Evolutionary conservation across 2,329 filamentous ascomycete species (phyloP), one percentile per base, ranked within the genome.

Genomic region (Neurospora sp.): DNA sequence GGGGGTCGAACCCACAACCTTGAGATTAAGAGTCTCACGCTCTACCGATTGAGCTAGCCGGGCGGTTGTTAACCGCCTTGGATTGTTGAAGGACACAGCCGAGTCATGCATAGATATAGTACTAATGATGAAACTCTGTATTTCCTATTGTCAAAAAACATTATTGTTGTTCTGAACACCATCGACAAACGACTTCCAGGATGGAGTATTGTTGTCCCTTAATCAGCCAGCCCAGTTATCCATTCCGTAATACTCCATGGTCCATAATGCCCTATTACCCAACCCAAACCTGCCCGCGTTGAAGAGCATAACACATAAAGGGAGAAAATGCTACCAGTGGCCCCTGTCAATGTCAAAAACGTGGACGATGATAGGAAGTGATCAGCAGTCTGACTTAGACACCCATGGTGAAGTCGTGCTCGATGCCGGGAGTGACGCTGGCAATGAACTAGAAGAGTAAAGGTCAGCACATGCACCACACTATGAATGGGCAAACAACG

Each of bases 401-500:
- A 6, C 93, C 92, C 93, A 97, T 97, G 0, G 95, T 98, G 80
- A 96, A 97, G 79, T 98, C 95, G 80, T 97, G 93, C 82, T 98
- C 95, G 80, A 99, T 98, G 66, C 94, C 94, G 6, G 96, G 96
- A 17, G 95, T 98, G 65, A 99, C 96, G 76, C 91, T 96, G 40
- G 91, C 89, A 83, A 92, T 92, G 80, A 92, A 92, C 86, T 87
- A 67, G 8, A 41, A 57, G 19, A 15, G n/a, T 33, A 23, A 12
- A 40, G 72, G 81, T 74, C 79, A 79, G 69, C 68, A 67, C n/a
- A 1, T 19, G 8, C 5, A 40, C 17, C 2, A 15, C 4, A 46
- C 41, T 2, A 66, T 38, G 33, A 36, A 17, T 15, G n/a, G 8
- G 41, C 2, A 10, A 39, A 69, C 38, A 52, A 3, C 19, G 11